These are phyloP conservation scores for Lachnellula subtilissima DNA, from an alignment of 2,329 filamentous ascomycete species.

Conservation along the genomic window DNA sequence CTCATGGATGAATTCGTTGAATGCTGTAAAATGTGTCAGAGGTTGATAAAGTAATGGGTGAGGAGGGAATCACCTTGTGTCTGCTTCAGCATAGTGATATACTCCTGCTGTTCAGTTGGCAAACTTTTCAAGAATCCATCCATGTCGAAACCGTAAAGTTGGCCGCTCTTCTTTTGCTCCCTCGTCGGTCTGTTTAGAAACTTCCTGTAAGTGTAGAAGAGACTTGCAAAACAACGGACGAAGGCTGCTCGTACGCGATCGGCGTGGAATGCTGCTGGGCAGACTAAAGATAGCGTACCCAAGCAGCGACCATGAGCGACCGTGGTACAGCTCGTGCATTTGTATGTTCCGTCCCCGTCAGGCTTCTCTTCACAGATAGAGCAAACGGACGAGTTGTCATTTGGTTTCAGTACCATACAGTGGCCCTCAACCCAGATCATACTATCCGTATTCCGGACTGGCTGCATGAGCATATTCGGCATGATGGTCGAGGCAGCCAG, in stretches of 20 bases:
- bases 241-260: constrained; percentile 61
- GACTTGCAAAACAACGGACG: constrained; percentile 59
- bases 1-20: constrained; percentile 82
- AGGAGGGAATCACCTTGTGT: constrained; percentile 51
- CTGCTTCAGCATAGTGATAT: constrained; percentile 58
- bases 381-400: constrained; percentile 59
- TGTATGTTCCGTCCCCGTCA: constrained; percentile 63
- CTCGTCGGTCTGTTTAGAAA: constrained; percentile 54
- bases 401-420: constrained; percentile 62
- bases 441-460: constrained; percentile 72
- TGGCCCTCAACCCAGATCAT: constrained; percentile 83
- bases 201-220: constrained; percentile 63
- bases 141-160: constrained; percentile 61
- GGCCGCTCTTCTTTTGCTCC: constrained; percentile 56
- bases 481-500: constrained; percentile 81
- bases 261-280: constrained; percentile 55
- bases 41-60: constrained; percentile 27
- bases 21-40: constrained; percentile 47
- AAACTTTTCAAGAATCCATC: constrained; percentile 60
- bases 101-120: constrained; percentile 62
- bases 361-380: constrained; percentile 73
- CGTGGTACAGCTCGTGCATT: constrained; percentile 61
- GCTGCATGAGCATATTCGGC: constrained; percentile 77
- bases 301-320: constrained; percentile 56
- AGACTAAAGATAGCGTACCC: constrained; percentile 59